Percentiles rank a stretch among this genome's conserved stretches.
phyloP scores from a whole-genome alignment of 352 stramenopile species.

The Pythium aquatile region DNA sequence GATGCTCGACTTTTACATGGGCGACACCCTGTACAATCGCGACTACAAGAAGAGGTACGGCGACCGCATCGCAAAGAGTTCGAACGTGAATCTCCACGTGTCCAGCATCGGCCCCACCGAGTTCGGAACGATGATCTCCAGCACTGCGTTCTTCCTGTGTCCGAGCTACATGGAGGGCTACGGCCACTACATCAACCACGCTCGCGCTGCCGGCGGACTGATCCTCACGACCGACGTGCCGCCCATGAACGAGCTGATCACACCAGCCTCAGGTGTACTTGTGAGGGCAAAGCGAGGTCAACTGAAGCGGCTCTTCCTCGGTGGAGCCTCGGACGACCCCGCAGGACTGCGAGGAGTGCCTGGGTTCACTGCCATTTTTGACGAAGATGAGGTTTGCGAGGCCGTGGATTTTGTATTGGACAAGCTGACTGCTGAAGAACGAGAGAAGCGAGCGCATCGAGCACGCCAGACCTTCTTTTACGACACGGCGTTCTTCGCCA shows the following conservation, averaged over 20 bases:
- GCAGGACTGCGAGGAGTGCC: slow-evolving; percentile 32
- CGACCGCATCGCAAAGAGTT: background rate
- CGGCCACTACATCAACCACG: slow-evolving; percentile 72
- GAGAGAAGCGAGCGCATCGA: slow-evolving; percentile 23
- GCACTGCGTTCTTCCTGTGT: slow-evolving; percentile 56
- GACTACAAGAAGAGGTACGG: slow-evolving; percentile 13
- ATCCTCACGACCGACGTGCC: slow-evolving; percentile 50
- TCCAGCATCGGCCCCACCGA: slow-evolving; percentile 30
- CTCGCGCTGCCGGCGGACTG: slow-evolving; percentile 37
- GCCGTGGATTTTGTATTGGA: slow-evolving; percentile 38
- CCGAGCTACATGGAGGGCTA: slow-evolving; percentile 60
- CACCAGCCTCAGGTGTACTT: slow-evolving; percentile 39
- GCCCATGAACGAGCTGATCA: slow-evolving; percentile 68
- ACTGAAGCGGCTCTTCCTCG: slow-evolving; percentile 46
- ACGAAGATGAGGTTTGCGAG: slow-evolving; percentile 35
- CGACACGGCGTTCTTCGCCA: slow-evolving; percentile 65
- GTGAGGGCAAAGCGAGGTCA: slow-evolving; percentile 30
- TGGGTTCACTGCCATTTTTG: slow-evolving; percentile 42
- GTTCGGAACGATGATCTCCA: slow-evolving; percentile 53
- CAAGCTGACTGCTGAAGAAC: slow-evolving; percentile 14
- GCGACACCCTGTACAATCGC: slow-evolving; percentile 31
- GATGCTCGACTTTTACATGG: slow-evolving; percentile 48
- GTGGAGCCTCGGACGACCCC: slow-evolving; percentile 32
- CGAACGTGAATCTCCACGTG: slow-evolving; percentile 37
- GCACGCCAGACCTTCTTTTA: slow-evolving; percentile 58